Base-by-base conservation (phyloP, 1,139 yeast species). In the Pichia sp. region DNA sequence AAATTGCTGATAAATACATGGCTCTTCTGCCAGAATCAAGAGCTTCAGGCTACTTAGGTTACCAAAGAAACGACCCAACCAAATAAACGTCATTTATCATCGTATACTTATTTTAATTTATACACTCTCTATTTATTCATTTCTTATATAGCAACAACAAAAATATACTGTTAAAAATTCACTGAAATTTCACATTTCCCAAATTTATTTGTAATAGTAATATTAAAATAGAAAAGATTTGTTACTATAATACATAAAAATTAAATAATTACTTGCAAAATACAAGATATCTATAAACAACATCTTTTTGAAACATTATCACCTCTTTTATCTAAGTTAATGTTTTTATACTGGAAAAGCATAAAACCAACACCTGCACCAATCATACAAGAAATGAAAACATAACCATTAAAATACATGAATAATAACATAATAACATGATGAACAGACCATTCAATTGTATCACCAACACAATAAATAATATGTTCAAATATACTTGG, bases 51-150 rank as follows among this genome's bases (percentile, higher is more conserved):
- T 83, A 72, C 64, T 68, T 80, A 62, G 89, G 87, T 18, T 84
- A 84, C 69, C 93, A 84, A 65, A 80, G 84, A 74, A 83, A 82
- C 65, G 94, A 84, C 62, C 89, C 89, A 40, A 70, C 84, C 39
- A 81, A 82, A 68, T 82, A 68, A 63, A 11, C n/a, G n/a, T n/a
- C n/a, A n/a, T n/a, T n/a, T n/a, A n/a, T n/a, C n/a, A n/a, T n/a
- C n/a, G n/a, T n/a, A n/a, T n/a, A n/a, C n/a, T n/a, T n/a, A n/a
- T n/a, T n/a, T n/a, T n/a, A n/a, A n/a, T n/a, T n/a, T n/a, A n/a
- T n/a, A n/a, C n/a, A n/a, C n/a, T n/a, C n/a, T n/a, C n/a, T n/a
- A n/a, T n/a, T n/a, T n/a, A n/a, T n/a, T n/a, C n/a, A n/a, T n/a
- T n/a, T n/a, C n/a, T n/a, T n/a, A n/a, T n/a, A n/a, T n/a, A n/a